Evolutionary conservation across 2,329 filamentous ascomycete species (phyloP).

Genomic region (Hymenoscyphus occultus): DNA sequence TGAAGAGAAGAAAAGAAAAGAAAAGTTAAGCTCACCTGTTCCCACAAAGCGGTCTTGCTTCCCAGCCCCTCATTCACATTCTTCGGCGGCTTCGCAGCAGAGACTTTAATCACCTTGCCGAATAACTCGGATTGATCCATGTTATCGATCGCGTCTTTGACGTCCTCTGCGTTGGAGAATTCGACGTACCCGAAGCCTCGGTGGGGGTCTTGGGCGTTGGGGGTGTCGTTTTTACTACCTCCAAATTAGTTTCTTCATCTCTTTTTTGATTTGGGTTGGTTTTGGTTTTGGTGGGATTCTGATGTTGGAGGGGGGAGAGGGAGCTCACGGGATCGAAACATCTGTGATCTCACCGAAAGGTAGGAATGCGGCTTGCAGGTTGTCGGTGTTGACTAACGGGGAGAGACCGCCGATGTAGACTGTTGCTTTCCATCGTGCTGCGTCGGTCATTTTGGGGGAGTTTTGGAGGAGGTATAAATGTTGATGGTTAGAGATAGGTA

Average conservation of each 20-base stretch:
- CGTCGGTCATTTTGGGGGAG: conserved; percentile 66
- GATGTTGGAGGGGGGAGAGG: not conserved
- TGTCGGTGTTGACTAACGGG: conserved; percentile 68
- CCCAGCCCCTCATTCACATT: conserved; percentile 82
- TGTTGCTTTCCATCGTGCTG: conserved; percentile 81
- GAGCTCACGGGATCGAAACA: conserved; percentile 67
- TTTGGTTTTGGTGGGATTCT: not conserved
- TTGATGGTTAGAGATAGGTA: not conserved
- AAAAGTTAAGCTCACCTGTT: conserved; percentile 66
- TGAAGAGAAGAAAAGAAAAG: not conserved
- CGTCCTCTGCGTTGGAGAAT: conserved; percentile 81
- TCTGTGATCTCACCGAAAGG: conserved; percentile 96
- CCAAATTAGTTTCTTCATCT: conserved; percentile 16
- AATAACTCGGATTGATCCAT: conserved; percentile 98
- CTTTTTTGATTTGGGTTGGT: too few species aligned
- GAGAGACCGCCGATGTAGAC: conserved; percentile 90
- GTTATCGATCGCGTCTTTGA: conserved; percentile 94
- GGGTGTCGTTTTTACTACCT: conserved; percentile 68
- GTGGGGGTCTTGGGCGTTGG: conserved; percentile 75
- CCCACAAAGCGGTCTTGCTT: conserved; percentile 93
- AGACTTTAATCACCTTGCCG: conserved; percentile 87
- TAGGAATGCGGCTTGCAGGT: conserved; percentile 86
- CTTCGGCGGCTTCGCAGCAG: conserved; percentile 87
- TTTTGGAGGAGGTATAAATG: not conserved
- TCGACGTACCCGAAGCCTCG: conserved; percentile 96